Conservation (phyloP, 768 basidiomycete species). For the Lactifluus rugatus region DNA sequence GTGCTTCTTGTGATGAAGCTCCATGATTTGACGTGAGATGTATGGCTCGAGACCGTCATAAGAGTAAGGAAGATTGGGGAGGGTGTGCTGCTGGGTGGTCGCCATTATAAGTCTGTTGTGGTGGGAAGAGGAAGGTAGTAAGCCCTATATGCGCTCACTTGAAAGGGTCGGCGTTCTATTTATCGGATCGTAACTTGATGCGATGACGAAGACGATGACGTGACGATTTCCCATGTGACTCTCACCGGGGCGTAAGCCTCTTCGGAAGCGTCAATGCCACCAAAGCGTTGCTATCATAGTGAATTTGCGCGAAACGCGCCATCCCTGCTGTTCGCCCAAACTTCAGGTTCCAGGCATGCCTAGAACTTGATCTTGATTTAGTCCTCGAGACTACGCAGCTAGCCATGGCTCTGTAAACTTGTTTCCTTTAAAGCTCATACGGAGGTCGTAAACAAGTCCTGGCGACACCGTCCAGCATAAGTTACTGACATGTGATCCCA, state of each 20-base stretch:
- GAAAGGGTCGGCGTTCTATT: slow-evolving; percentile 11
- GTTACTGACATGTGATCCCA: background rate
- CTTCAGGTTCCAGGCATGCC: background rate
- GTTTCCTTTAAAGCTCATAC: too few relatives aligned
- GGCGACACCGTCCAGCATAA: too few relatives aligned
- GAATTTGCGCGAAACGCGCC: too few relatives aligned
- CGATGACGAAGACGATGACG: slow-evolving; percentile 5
- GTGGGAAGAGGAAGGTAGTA: background rate
- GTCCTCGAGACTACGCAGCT: background rate
- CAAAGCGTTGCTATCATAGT: too few relatives aligned
- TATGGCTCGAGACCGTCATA: slow-evolving; percentile 93
- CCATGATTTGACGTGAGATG: slow-evolving; percentile 89
- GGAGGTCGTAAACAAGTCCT: too few relatives aligned
- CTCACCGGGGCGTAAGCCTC: background rate
- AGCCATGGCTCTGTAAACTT: background rate
- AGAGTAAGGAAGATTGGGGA: slow-evolving; percentile 65
- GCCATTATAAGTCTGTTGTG: slow-evolving; percentile 22
- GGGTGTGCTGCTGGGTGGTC: slow-evolving; percentile 36
- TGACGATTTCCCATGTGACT: background rate
- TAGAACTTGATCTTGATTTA: too few relatives aligned
- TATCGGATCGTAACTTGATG: background rate
- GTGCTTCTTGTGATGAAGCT: slow-evolving; percentile 89
- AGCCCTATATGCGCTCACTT: background rate
- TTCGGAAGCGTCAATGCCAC: background rate
- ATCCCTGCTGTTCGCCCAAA: too few relatives aligned